phyloP scores from a whole-genome alignment of 257 asterid genomes.

The Avicennia marina region DNA sequence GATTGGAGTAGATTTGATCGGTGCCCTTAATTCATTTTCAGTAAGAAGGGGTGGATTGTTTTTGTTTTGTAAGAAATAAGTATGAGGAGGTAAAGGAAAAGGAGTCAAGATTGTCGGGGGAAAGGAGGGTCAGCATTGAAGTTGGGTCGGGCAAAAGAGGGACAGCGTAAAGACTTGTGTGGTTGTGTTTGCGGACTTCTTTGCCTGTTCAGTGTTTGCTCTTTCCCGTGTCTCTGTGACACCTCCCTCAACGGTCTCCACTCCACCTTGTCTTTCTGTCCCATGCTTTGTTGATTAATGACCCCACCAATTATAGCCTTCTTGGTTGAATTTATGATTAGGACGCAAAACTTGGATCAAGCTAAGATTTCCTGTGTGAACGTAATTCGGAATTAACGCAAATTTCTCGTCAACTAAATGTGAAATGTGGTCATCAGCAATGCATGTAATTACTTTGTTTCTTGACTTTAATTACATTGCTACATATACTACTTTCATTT shows the following conservation, averaged over 20 bases:
- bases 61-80: no score
- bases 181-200: constrained; percentile 18
- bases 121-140: constrained; percentile 39
- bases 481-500: constrained; percentile 5
- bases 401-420: no score
- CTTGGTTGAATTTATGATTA: constrained; percentile 6
- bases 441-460: no score
- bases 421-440: no score
- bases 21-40: no score
- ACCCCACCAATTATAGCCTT: neutral
- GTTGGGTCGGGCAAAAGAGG: constrained; percentile 66
- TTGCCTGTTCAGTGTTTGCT: neutral
- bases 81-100: constrained; percentile 12
- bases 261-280: constrained; percentile 40
- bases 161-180: constrained; percentile 33
- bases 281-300: no score
- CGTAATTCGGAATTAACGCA: no score
- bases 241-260: no score
- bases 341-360: no score
- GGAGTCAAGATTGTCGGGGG: constrained; percentile 21
- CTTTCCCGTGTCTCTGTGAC: neutral
- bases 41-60: neutral
- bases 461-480: no score
- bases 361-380: no score
- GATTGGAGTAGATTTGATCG: no score